Conservation (phyloP, 2,329 filamentous ascomycete genomes). For the Pestalotiopsis sp. region DNA sequence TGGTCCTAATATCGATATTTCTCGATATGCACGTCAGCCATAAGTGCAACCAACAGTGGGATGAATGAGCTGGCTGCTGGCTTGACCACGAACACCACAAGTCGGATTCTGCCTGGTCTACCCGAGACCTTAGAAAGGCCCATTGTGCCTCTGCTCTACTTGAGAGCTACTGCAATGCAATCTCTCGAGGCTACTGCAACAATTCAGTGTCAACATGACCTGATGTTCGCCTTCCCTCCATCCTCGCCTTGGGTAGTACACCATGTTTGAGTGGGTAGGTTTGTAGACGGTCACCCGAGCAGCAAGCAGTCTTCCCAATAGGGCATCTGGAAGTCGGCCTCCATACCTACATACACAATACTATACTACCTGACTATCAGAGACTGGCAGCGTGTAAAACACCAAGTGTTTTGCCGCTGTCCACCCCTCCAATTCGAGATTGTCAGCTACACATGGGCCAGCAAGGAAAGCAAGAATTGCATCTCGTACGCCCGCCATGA, state of each 20-base stretch:
- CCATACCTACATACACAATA: neutral
- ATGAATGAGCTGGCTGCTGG: neutral
- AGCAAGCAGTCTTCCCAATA: neutral
- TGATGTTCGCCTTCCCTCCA: neutral
- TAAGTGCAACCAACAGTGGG: neutral
- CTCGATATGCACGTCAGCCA: slow-evolving; percentile 7
- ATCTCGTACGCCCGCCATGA: neutral
- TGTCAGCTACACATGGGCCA: slow-evolving; percentile 18
- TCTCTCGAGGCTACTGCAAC: neutral
- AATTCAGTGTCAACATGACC: slow-evolving; percentile 2
- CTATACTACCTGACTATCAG: neutral
- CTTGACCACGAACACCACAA: neutral
- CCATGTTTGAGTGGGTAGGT: neutral
- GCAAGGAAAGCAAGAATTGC: neutral
- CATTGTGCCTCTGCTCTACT: neutral
- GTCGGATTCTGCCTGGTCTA: neutral
- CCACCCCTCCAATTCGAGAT: slow-evolving; percentile 16
- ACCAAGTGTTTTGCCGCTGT: slow-evolving; percentile 28
- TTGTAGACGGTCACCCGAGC: neutral
- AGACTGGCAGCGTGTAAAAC: slow-evolving; percentile 19
- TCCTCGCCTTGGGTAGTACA: neutral
- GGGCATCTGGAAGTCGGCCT: neutral
- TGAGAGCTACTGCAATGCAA: neutral
- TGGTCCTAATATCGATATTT: neutral
- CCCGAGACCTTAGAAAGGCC: neutral